phyloP scores from a whole-genome alignment of 208 protist species.

The Leishmania martiniquensis region DNA sequence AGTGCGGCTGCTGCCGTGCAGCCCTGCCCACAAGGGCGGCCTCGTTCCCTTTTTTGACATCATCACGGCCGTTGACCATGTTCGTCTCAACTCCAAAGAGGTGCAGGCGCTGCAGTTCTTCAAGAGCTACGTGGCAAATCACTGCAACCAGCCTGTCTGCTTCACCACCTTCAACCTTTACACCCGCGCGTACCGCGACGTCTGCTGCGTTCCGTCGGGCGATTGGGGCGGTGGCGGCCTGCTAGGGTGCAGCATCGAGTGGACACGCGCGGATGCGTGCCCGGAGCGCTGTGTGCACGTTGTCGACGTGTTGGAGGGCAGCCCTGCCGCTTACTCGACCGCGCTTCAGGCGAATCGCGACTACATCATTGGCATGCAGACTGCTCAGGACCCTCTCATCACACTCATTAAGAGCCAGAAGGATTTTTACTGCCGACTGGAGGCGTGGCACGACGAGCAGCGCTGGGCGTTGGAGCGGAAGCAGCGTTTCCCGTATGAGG shows the following conservation, averaged over 20 bases:
- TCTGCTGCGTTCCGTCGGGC: slow-evolving; percentile 35
- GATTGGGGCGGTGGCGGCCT: slow-evolving; percentile 63
- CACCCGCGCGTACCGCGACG: slow-evolving; percentile 58
- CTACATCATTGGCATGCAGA: slow-evolving; percentile 91
- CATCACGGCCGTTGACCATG: slow-evolving; percentile 72
- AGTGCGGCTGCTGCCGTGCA: slow-evolving; percentile 68
- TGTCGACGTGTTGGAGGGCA: slow-evolving; percentile 59
- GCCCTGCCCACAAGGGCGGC: slow-evolving; percentile 74
- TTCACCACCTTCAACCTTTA: slow-evolving; percentile 79
- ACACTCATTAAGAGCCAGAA: slow-evolving; percentile 64
- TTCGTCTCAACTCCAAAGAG: slow-evolving; percentile 23
- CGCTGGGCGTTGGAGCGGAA: slow-evolving; percentile 36
- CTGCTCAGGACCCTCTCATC: slow-evolving; percentile 52
- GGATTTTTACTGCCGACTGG: slow-evolving; percentile 71
- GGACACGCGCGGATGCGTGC: slow-evolving; percentile 41
- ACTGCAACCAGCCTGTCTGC: slow-evolving; percentile 40
- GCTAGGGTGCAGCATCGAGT: slow-evolving; percentile 89
- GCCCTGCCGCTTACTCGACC: slow-evolving; percentile 47
- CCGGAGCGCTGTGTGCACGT: slow-evolving; percentile 63
- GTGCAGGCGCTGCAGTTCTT: slow-evolving; percentile 51
- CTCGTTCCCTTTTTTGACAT: slow-evolving; percentile 91
- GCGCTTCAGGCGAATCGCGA: slow-evolving; percentile 61
- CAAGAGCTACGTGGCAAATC: slow-evolving; percentile 46
- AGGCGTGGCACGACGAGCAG: slow-evolving; percentile 63
- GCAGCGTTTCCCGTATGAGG: slow-evolving; percentile 20